Percentiles rank a stretch among this genome's conserved stretches.
Conservation (phyloP, 768 basidiomycete genomes). For the Filobasidium floriforme region DNA sequence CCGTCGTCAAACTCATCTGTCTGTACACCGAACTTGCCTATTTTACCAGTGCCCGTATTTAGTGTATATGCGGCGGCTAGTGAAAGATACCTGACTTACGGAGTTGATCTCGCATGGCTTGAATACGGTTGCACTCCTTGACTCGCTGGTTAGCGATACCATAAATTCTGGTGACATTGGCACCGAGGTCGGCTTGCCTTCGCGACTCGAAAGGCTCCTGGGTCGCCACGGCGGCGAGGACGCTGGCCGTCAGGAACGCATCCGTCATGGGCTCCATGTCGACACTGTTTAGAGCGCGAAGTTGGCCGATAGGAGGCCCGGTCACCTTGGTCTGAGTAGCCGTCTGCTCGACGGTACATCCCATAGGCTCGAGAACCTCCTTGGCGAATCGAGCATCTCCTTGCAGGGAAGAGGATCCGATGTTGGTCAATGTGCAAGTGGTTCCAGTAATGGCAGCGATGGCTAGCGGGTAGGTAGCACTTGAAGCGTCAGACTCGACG, state of each 20-base stretch:
- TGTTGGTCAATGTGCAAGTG: constrained; percentile 83
- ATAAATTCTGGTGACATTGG: constrained; percentile 65
- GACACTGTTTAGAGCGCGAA: constrained; percentile 74
- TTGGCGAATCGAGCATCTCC: constrained; percentile 96
- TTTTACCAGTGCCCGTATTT: not conserved
- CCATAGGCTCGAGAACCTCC: constrained; percentile 89
- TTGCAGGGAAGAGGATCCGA: constrained; percentile 81
- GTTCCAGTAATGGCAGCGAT: constrained; percentile 98
- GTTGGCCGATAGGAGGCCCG: constrained; percentile 71
- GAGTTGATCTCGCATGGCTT: constrained; percentile 91
- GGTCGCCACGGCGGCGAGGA: constrained; percentile 72
- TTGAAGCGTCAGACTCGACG: constrained; percentile 87
- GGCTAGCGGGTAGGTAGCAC: constrained; percentile 92
- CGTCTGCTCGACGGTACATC: constrained; percentile 82
- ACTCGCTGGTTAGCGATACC: constrained; percentile 98
- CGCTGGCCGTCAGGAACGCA: constrained; percentile 92
- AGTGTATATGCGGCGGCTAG: not conserved
- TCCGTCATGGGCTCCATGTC: constrained; percentile 99
- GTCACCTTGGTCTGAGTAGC: constrained; percentile 80
- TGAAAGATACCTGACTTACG: constrained; percentile 49
- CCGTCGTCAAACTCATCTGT: constrained; percentile 90
- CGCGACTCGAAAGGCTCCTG: constrained; percentile 26
- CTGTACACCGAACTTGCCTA: constrained; percentile 89
- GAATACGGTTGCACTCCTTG: constrained; percentile 95
- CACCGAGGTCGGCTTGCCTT: constrained; percentile 26